These are phyloP conservation scores for Schoenoplectus tabernaemontani DNA, from an alignment of 202 grass and related monocot genomes.

Conservation along the genomic window DNA sequence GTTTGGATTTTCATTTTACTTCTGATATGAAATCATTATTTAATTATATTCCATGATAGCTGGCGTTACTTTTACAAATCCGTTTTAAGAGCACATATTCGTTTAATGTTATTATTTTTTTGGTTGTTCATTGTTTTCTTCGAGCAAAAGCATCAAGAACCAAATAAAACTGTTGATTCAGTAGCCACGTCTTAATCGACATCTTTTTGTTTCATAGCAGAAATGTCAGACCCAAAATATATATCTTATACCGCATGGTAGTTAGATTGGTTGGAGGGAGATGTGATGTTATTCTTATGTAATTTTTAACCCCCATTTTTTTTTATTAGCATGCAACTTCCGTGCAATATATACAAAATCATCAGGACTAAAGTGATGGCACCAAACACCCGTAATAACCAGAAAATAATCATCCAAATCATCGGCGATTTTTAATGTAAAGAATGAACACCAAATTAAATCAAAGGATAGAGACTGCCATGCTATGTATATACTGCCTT, in stretches of 20 bases:
- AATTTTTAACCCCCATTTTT: background rate
- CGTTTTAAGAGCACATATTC: background rate
- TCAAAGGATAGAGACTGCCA: background rate
- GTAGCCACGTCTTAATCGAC: slow-evolving; percentile 1
- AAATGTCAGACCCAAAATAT: slow-evolving; percentile 16
- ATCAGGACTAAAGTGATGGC: background rate
- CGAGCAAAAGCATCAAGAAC: background rate
- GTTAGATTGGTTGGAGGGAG: slow-evolving; percentile 11
- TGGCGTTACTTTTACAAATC: background rate
- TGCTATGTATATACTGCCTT: background rate
- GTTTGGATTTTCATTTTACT: background rate
- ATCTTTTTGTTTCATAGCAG: slow-evolving; percentile 10
- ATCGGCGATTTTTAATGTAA: background rate
- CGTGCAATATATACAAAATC: background rate
- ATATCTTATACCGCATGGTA: background rate
- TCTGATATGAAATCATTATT: background rate
- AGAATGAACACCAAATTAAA: background rate
- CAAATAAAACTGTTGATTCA: background rate
- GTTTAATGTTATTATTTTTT: background rate
- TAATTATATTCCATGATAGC: background rate
- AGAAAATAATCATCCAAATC: background rate
- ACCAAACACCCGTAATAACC: background rate
- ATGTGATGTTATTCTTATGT: background rate
- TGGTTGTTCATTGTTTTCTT: background rate
- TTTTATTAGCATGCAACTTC: background rate